A percentile compares a stretch with the other conserved stretches of the same genome.
Conservation (phyloP, 306 rosid genomes). For the Fragaria ananassa region DNA sequence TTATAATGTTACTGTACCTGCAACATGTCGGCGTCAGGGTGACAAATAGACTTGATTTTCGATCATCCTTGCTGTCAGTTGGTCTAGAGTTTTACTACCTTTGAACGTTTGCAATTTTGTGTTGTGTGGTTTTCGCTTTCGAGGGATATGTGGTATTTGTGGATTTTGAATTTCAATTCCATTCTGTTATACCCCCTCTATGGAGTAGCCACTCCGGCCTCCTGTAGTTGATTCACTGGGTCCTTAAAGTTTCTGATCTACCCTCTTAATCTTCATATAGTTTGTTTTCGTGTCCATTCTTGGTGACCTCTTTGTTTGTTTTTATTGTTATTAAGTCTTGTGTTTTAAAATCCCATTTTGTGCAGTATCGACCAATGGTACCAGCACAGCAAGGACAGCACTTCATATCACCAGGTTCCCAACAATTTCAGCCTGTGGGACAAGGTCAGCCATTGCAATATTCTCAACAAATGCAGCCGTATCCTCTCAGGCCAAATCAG, state of each 20-base stretch:
- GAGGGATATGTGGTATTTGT: not conserved
- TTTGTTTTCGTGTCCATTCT: slow-evolving; percentile 11
- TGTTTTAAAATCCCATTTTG: slow-evolving; percentile 13
- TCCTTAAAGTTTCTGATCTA: slow-evolving; percentile 40
- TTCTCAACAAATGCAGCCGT: slow-evolving; percentile 83
- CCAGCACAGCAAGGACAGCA: slow-evolving; percentile 77
- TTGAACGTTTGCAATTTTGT: not conserved
- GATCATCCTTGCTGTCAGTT: not conserved
- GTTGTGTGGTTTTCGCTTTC: not conserved
- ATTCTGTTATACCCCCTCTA: not conserved
- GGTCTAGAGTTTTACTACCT: not conserved
- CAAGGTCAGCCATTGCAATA: slow-evolving; percentile 77
- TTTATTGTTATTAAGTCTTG: slow-evolving; percentile 22
- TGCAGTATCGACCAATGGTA: slow-evolving; percentile 77
- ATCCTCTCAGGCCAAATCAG: slow-evolving; percentile 66
- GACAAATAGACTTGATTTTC: not conserved
- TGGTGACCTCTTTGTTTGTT: slow-evolving; percentile 6
- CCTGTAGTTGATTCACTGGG: slow-evolving; percentile 28
- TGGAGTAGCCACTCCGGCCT: slow-evolving; percentile 23
- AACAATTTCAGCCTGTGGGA: slow-evolving; percentile 69
- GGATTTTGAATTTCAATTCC: not conserved
- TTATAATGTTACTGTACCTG: not conserved
- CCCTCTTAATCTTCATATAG: slow-evolving; percentile 25
- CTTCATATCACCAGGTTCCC: slow-evolving; percentile 53
- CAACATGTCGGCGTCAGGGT: not conserved